phyloP scores from a whole-genome alignment of 148 eudicot species.

The Pharnaceum exiguum region DNA sequence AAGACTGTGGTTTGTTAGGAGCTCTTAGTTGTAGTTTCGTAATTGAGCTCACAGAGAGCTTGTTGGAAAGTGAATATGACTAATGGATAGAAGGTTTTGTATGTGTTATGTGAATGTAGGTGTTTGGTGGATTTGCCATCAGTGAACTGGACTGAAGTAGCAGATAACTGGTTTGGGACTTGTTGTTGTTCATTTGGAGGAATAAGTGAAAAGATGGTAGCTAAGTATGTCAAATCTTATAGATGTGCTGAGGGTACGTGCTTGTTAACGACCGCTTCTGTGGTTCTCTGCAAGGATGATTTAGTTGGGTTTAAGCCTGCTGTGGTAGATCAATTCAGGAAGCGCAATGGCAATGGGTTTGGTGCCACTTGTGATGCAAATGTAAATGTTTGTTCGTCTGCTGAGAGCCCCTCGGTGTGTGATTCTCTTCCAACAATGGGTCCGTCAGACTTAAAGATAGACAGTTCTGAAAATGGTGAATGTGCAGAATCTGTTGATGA shows the following conservation, averaged over 20 bases:
- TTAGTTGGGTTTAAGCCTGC: slow-evolving; percentile 35
- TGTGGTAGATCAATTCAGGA: slow-evolving; percentile 4
- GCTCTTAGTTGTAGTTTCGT: no score
- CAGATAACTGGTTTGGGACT: slow-evolving; percentile 96
- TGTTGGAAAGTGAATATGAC: not conserved
- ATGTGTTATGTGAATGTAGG: slow-evolving; percentile 31
- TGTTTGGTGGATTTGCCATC: slow-evolving; percentile 82
- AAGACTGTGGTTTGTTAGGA: no score
- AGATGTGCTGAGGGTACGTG: slow-evolving; percentile 51
- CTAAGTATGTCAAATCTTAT: slow-evolving; percentile 61
- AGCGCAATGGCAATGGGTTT: slow-evolving; percentile 14
- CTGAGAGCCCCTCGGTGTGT: slow-evolving; percentile 3
- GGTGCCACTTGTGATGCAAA: slow-evolving; percentile 9
- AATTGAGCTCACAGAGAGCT: not conserved
- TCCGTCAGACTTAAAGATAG: slow-evolving; percentile 10
- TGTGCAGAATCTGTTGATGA: not conserved
- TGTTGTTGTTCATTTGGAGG: slow-evolving; percentile 98
- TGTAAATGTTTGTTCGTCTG: slow-evolving; percentile 7
- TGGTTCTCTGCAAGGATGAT: slow-evolving; percentile 65
- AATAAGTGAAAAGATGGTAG: slow-evolving; percentile 76
- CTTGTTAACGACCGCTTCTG: slow-evolving; percentile 54
- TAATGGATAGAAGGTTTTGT: not conserved
- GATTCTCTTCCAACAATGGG: slow-evolving; percentile 1
- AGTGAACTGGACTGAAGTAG: slow-evolving; percentile 81
- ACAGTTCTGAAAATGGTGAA: slow-evolving; percentile 8